Percentiles rank a stretch among this genome's conserved stretches.
Conservation (phyloP, 2,329 filamentous ascomycete species). For the Bisporella sp. region DNA sequence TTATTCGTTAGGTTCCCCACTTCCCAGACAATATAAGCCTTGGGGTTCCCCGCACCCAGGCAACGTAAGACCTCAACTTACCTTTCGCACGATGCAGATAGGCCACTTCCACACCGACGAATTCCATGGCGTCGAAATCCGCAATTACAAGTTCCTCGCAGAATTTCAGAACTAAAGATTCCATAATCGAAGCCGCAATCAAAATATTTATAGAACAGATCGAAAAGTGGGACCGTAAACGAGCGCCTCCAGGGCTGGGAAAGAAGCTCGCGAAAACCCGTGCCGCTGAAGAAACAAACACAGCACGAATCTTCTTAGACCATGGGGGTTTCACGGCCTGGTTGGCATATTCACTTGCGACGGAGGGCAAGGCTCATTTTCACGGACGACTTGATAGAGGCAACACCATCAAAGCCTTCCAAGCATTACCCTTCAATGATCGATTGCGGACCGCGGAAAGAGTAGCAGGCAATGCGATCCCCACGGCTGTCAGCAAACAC, state of each 20-base stretch:
- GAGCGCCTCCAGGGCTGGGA: background rate
- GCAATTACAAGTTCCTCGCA: background rate
- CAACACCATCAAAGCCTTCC: no score
- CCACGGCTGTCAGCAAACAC: no score
- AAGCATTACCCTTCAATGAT: no score
- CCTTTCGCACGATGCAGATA: background rate
- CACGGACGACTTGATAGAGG: no score
- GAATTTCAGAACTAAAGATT: background rate
- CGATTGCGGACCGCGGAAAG: no score
- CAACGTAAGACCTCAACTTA: no score
- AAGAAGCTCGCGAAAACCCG: background rate
- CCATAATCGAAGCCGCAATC: background rate
- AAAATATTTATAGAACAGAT: background rate
- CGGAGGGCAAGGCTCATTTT: background rate
- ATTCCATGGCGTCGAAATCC: background rate
- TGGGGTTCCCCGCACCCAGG: no score
- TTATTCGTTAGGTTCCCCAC: no score
- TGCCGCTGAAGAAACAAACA: background rate
- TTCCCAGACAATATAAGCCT: no score
- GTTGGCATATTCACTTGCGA: background rate
- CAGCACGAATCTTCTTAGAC: background rate
- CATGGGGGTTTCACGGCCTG: background rate
- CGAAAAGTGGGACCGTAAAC: background rate
- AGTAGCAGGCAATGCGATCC: no score
- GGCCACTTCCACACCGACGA: background rate